Evolutionary conservation across 1,139 yeast genomes (phyloP), one percentile per base, ranked within the genome.

Genomic region (Eremothecium coryli): DNA sequence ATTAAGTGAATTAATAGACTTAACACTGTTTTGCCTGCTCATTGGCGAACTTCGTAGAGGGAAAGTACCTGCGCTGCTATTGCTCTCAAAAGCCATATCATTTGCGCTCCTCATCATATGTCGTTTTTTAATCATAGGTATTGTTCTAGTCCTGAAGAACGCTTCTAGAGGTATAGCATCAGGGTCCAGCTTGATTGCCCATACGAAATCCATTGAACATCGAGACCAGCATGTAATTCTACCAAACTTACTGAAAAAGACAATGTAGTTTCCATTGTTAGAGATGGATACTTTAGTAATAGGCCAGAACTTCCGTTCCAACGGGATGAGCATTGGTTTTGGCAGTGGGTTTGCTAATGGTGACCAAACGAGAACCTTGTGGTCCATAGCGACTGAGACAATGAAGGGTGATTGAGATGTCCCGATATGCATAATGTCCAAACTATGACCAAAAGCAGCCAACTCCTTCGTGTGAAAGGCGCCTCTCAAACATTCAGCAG

Each of bases 321-420:
- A 49, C 10, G 70, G 72, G 17, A 64, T 61, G 37, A 45, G 66
- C 36, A 59, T 71, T 41, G 63, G 79, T 34, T 38, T 62, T 39
- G 64, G 76, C 46, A 50, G 44, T 42, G 61, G 82, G 12, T 50
- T 50, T 3, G 66, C 58, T 34, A 76, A 58, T 2, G 90, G 93
- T 1, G 84, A 75, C 93, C 93, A 82, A 8, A 82, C 71, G 24
- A 74, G 57, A 2, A 82, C 65, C 39, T 68, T 73, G 47, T 79
- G 86, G 49, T 82, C 93, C 46, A 84, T 60, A 3, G 88, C 88
- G 20, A 80, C 68, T 0, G 88, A 70, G 0, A 80, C 76, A 25
- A 82, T 62, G 50, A 68, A 77, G 9, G 78, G 79, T 32, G 67
- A 64, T 31, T 62, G 61, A 22, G 78, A 74, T 1, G 84, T 70